Evolutionary conservation across 1,284 basidiomycete genomes (phyloP).

Genomic region (Abortiporus biennis): DNA sequence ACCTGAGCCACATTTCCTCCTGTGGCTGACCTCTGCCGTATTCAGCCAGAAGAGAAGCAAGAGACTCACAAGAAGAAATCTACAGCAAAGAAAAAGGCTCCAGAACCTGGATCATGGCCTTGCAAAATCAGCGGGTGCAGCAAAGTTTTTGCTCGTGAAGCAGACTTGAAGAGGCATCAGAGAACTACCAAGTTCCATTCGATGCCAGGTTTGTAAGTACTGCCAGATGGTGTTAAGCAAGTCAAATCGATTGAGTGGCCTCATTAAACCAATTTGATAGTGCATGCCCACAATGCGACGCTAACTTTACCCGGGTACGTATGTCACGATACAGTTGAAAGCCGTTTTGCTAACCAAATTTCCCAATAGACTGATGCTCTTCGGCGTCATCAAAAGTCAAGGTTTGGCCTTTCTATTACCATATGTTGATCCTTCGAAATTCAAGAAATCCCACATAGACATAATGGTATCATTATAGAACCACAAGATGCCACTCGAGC

Average conservation of each 20-base stretch:
- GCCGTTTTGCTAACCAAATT: slow-evolving; percentile 4
- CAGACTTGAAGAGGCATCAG: slow-evolving; percentile 73
- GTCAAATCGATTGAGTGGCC: slow-evolving; percentile 9
- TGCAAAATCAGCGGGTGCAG: slow-evolving; percentile 73
- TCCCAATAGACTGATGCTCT: slow-evolving; percentile 28
- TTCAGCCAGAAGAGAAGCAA: slow-evolving; percentile 44
- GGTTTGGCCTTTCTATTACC: slow-evolving; percentile 31
- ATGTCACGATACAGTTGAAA: slow-evolving; percentile 15
- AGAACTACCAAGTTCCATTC: slow-evolving; percentile 69
- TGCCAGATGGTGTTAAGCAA: not conserved
- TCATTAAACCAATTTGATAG: slow-evolving; percentile 26
- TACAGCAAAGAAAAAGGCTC: slow-evolving; percentile 37
- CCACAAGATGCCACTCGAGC: slow-evolving; percentile 29
- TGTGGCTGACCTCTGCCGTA: too few species aligned
- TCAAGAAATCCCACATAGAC: slow-evolving; percentile 30
- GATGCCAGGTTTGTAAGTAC: slow-evolving; percentile 61
- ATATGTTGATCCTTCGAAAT: slow-evolving; percentile 5
- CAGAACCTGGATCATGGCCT: slow-evolving; percentile 56
- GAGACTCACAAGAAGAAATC: slow-evolving; percentile 36
- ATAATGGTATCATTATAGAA: slow-evolving; percentile 63
- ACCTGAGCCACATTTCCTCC: slow-evolving; percentile 12
- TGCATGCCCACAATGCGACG: slow-evolving; percentile 70
- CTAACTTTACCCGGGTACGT: slow-evolving; percentile 69
- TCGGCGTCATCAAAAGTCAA: slow-evolving; percentile 40
- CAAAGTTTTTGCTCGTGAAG: slow-evolving; percentile 72